Base-by-base conservation (phyloP, 1,284 basidiomycete species). In the Puccinia brachypodii region DNA sequence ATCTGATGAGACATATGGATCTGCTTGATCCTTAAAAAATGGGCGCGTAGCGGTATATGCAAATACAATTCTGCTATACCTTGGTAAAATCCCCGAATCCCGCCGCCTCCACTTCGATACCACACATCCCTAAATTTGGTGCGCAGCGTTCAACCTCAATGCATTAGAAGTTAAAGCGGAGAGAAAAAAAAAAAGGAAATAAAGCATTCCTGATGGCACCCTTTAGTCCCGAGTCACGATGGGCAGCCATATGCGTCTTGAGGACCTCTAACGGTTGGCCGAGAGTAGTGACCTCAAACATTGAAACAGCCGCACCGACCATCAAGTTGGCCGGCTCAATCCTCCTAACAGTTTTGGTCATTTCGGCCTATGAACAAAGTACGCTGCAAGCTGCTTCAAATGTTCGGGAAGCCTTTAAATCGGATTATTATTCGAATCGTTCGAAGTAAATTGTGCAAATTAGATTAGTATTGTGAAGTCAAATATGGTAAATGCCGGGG, bases 211-310 rank as follows among this genome's bases (percentile, higher is more conserved):
- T 60, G 25, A 81, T 62, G 25, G 78, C 50, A 42, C 56, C 53
- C 47, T 31, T 72, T 25, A 81, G 42, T 4, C 69, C 53, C 13
- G 50, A 73, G 56, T 81, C 69, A 22, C 78, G 78, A 71, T 81
- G 78, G 8, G 78, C 78, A 64, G 78, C 78, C 78, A 81, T 72
- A n/a, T 81, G 78, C 33, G 78, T 81, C 68, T 81, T 81, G 42
- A 81, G 69, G 22, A 81, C 78, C 33, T 81, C 78, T 8, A 81
- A 28, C 6, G 78, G 78, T 50, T 81, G 78, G 1, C 78, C 78
- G 3, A 81, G 44, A 31, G 78, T 81, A 25, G 78, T 73, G 2
- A 81, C 71, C 56, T 81, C 78, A 33, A 81, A 81, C 56, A 81
- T 44, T 14, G 78, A 81, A 22, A 81, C 69, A 28, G 64, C 78